These are phyloP conservation scores for Apiospora kogelbergensis DNA, from an alignment of 2,329 filamentous ascomycete genomes.

Conservation along the genomic window DNA sequence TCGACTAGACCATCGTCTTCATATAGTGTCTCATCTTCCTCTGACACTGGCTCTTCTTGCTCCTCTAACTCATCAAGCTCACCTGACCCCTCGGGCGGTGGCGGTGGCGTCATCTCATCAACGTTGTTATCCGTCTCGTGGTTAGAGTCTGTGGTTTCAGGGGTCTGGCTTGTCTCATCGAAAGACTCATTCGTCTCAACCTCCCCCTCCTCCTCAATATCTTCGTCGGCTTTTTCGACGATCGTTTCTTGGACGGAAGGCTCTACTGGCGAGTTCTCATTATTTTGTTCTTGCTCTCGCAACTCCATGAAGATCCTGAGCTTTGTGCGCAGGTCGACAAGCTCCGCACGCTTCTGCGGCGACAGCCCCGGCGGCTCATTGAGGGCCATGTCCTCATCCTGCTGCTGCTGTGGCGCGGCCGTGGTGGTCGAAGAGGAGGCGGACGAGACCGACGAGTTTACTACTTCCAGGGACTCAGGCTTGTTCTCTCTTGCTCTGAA, in stretches of 20 bases:
- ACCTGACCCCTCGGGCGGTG: no score
- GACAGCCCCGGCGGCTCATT: background rate
- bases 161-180: background rate
- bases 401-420: background rate
- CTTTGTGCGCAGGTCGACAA: background rate
- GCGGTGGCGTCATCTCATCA: background rate
- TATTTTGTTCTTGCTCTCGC: background rate
- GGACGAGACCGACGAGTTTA: no score
- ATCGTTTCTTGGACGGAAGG: background rate
- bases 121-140: background rate
- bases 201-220: background rate
- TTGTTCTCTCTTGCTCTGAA: background rate
- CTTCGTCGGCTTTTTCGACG: background rate
- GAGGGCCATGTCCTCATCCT: background rate
- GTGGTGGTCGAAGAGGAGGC: background rate
- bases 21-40: background rate
- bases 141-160: background rate
- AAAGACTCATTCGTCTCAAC: background rate
- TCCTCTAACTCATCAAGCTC: no score
- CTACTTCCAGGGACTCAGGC: background rate
- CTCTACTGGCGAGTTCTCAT: background rate
- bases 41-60: background rate
- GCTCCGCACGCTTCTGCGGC: background rate
- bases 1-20: background rate
- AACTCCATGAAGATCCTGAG: background rate